A percentile compares a stretch with the other conserved stretches of the same genome.
phyloP scores from a whole-genome alignment of 2,329 filamentous ascomycete genomes.

The Pseudogymnoascus sp. region DNA sequence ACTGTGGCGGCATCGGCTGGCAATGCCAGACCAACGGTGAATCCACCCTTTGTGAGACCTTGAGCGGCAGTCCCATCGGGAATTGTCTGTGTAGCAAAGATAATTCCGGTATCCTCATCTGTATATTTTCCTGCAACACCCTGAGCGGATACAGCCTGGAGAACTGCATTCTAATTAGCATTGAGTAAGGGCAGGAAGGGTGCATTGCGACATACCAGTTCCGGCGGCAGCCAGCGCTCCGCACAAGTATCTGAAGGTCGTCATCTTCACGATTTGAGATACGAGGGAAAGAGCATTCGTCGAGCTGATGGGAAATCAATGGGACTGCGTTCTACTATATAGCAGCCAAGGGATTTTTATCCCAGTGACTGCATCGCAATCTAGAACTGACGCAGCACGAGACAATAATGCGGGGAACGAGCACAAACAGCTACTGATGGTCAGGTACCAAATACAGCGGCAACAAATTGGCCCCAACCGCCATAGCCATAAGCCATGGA shows the following conservation, averaged over 20 bases:
- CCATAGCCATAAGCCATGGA: background rate
- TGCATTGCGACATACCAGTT: background rate
- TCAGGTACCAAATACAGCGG: background rate
- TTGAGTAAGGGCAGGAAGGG: background rate
- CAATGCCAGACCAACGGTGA: slow-evolving; percentile 47
- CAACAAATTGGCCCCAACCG: background rate
- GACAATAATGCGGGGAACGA: slow-evolving; percentile 5
- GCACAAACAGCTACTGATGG: background rate
- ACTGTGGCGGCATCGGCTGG: slow-evolving; percentile 39
- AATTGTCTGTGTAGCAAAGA: slow-evolving; percentile 43
- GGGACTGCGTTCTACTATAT: background rate
- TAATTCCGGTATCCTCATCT: slow-evolving; percentile 42
- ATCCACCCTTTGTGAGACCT: slow-evolving; percentile 35
- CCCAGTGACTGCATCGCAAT: slow-evolving; percentile 1
- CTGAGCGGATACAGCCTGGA: background rate
- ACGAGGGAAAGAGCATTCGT: background rate
- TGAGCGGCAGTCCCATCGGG: slow-evolving; percentile 19
- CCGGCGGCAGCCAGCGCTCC: background rate
- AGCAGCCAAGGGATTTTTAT: slow-evolving; percentile 1
- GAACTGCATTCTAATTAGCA: background rate
- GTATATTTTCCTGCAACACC: slow-evolving; percentile 29
- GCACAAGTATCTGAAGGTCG: background rate
- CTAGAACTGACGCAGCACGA: background rate
- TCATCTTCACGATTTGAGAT: slow-evolving; percentile 2
- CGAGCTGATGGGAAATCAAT: background rate